Evolutionary conservation across 1,284 basidiomycete genomes (phyloP).

Genomic region (Microbotryum violaceum): DNA sequence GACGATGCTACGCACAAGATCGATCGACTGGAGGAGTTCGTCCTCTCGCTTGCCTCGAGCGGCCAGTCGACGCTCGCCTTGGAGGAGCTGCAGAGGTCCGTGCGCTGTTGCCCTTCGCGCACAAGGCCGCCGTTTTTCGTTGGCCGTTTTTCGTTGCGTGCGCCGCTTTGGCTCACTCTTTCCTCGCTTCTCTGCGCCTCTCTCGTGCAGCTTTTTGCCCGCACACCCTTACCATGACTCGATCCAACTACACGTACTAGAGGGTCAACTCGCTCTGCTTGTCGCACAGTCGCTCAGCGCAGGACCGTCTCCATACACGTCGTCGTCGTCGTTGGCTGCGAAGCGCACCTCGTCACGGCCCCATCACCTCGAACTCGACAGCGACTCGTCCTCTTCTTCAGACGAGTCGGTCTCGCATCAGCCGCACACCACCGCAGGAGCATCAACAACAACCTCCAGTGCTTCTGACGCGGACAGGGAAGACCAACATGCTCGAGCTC

Average conservation of each 20-base stretch:
- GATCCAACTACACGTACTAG: constrained; percentile 26
- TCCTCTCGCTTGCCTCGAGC: constrained; percentile 19
- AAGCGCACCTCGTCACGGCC: background rate
- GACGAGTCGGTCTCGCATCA: background rate
- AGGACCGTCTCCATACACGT: background rate
- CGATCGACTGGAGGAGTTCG: constrained; percentile 23
- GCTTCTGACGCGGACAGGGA: too few relatives aligned
- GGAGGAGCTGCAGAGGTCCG: constrained; percentile 29
- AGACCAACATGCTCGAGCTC: too few relatives aligned
- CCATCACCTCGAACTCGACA: background rate
- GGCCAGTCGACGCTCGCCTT: constrained; percentile 19
- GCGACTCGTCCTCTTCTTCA: background rate
- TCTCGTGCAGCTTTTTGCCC: constrained; percentile 14
- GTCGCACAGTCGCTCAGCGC: constrained; percentile 13
- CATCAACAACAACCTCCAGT: too few relatives aligned
- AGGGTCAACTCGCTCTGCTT: constrained; percentile 24
- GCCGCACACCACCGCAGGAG: too few relatives aligned
- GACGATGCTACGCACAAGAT: constrained; percentile 1
- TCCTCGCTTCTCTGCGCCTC: background rate
- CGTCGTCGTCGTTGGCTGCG: background rate
- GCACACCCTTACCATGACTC: constrained; percentile 32
- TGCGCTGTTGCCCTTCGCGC: background rate
- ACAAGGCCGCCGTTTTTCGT: background rate
- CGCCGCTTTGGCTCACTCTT: background rate
- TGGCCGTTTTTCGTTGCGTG: background rate